phyloP scores from a whole-genome alignment of 2,329 filamentous ascomycete species.

The Aspergillus sp. region DNA sequence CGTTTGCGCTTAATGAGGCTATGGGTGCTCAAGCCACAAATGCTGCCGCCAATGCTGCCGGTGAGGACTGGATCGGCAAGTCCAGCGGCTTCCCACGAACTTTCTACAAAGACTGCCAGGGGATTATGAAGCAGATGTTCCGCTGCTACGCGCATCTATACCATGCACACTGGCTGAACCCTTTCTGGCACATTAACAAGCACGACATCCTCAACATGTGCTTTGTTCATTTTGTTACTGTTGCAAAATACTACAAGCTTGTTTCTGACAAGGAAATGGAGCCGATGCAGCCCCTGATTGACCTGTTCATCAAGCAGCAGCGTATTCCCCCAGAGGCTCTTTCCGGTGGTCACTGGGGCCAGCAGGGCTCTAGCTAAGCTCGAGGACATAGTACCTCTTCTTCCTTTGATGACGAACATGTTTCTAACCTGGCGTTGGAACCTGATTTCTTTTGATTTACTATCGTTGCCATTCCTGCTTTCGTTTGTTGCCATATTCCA shows the following conservation, averaged over 20 bases:
- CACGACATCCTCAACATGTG: slow-evolving; percentile 77
- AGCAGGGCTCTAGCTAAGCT: slow-evolving; percentile 35
- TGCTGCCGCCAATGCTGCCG: slow-evolving; percentile 59
- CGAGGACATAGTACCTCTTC: slow-evolving; percentile 7
- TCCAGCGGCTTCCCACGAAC: slow-evolving; percentile 87
- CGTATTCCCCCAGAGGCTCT: slow-evolving; percentile 72
- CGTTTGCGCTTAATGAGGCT: slow-evolving; percentile 56
- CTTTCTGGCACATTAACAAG: slow-evolving; percentile 76
- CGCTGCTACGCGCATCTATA: slow-evolving; percentile 97
- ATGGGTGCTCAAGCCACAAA: slow-evolving; percentile 50
- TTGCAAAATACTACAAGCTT: slow-evolving; percentile 77
- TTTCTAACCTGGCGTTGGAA: slow-evolving; percentile 38
- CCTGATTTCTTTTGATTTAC: slow-evolving; percentile 20
- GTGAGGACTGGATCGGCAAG: slow-evolving; percentile 83
- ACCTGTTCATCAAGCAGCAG: slow-evolving; percentile 86
- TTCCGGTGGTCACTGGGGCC: slow-evolving; percentile 43
- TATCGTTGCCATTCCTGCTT: slow-evolving; percentile 15
- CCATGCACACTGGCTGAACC: slow-evolving; percentile 88
- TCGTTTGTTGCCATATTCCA: slow-evolving; percentile 10
- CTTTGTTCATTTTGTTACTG: slow-evolving; percentile 81
- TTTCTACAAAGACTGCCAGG: slow-evolving; percentile 87
- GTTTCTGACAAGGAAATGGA: slow-evolving; percentile 87
- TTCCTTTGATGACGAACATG: slow-evolving; percentile 22
- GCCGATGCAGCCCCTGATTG: slow-evolving; percentile 92
- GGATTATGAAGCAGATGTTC: slow-evolving; percentile 97